Evolutionary conservation across 306 rosid species (phyloP), one percentile per base, ranked within the genome.

Genomic region (Psophocarpus tetragonolobus): DNA sequence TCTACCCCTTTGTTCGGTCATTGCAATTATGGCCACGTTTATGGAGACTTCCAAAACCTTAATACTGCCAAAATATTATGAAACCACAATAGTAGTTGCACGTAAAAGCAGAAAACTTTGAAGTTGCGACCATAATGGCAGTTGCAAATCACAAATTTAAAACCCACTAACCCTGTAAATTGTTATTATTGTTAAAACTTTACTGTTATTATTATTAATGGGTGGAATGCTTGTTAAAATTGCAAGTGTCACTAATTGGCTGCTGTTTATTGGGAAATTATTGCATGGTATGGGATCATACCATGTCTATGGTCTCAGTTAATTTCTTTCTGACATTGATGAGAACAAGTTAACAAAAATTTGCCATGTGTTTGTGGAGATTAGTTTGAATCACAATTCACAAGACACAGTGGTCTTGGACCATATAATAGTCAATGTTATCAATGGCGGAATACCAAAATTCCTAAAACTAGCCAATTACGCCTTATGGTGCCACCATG

Each of bases 221-320:
- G 65, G 24, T 76, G 17, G 39, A 64, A 26, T 48, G 60, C 36
- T 78, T 67, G 62, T 73, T 26, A 42, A 70, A 14, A 48, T 63
- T 65, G 74, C 33, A 30, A 57, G 74, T 27, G 80, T 44, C 56
- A 29, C 47, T 68, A 35, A 67, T 67, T 27, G 17, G 56, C 29
- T 53, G 50, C 75, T 61, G 67, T 14, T 32, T 57, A 26, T 12
- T 0, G 36, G 13, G 18, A 27, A 27, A 58, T 14, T 27, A 27
- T 27, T 58, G 38, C 6, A 58, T 58, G 38, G 38, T 14, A 3
- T 26, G 35, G 6, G 63, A 56, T 56, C 35, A 56, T 4, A 0
- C 4, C 24, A 10, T 10, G 14, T 20, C 23, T 11, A 23, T 54
- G 60, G 32, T 23, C 27, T 20, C 0, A 3, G 32, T 4, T 26